Evolutionary conservation across 805 yeast genomes (phyloP).

Genomic region (Teunomyces lycoperdinae): DNA sequence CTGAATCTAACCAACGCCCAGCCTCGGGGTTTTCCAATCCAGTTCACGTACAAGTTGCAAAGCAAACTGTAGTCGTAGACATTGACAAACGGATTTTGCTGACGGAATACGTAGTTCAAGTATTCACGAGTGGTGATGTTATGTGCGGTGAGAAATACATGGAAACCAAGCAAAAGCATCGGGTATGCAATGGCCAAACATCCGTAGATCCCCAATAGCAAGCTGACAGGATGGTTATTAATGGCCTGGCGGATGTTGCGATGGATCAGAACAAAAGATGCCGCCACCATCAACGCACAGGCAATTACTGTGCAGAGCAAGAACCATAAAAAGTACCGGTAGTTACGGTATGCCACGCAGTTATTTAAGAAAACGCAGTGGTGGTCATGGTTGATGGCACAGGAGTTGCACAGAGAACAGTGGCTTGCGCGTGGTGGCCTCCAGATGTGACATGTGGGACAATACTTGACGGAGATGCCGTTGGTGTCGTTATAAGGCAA

Average conservation of each 20-base stretch:
- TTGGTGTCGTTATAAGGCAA: conserved; percentile 18
- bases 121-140: conserved; percentile 76
- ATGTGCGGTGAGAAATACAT: conserved; percentile 50
- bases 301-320: conserved; percentile 18
- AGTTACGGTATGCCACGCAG: conserved; percentile 41
- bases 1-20: conserved; percentile 16
- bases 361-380: conserved; percentile 63
- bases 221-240: conserved; percentile 28
- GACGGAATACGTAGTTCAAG: conserved; percentile 44
- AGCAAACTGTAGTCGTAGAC: conserved; percentile 23
- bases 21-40: conserved; percentile 36
- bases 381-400: conserved; percentile 67
- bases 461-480: conserved; percentile 52
- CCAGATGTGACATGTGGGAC: conserved; percentile 57
- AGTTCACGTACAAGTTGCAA: conserved; percentile 31
- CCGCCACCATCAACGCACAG: conserved; percentile 16
- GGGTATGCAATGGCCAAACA: conserved; percentile 55
- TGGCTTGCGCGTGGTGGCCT: conserved; percentile 68
- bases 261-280: conserved; percentile 22
- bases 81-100: conserved; percentile 29
- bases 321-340: conserved; percentile 35
- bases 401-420: conserved; percentile 65
- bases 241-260: conserved; percentile 16
- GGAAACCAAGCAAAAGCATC: conserved; percentile 48
- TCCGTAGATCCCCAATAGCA: conserved; percentile 53